Base-by-base conservation (phyloP, 2,329 filamentous ascomycete genomes). In the Aspergillus tubingensis region DNA sequence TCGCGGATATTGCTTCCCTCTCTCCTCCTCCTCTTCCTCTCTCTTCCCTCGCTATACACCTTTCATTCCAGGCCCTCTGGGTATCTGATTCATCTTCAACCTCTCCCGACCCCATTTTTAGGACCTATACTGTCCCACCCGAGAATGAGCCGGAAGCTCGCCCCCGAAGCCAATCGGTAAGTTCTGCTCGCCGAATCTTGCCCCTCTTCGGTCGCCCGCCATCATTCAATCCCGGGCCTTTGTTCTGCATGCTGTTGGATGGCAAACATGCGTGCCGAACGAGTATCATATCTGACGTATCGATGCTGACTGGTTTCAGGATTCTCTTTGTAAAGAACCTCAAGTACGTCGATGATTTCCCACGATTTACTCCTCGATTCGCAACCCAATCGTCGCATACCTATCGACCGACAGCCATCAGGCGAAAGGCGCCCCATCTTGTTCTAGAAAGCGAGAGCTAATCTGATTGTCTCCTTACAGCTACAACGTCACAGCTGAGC, bases 301-400 rank as follows among this genome's bases (percentile, higher is more conserved):
- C 36, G 52, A 11, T 59, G 54, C 59, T 67, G 49, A 64, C 58
- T 30, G 17, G 10, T 27, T 67, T 65, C 70, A 96, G 94, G 89
- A 94, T 95, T 89, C 91, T 99, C 84, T 98, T 98, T 87, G 94
- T 98, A 75, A 98, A 98, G 91, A 98, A 99, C 87, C 87, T 98
- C 84, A 96, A 91, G 92, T 96, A 80, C 70, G 83, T 81, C 60
- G 32, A 41, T 44, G 41, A 44, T 21, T 23, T 36, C 32, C 41
- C 17, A 13, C 5, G 21, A 23, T 44, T 44, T 19, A 3, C 57
- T 48, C 55, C n/a, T 48, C 50, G 52, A 53, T 25, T 58, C 61
- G 49, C 30, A 39, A 54, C 17, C 50, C 21, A 43, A 58, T 32
- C 17, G 41, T 54, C 44, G 56, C 52, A 60, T 55, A 30, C n/a